Evolutionary conservation across 345 rosid species (phyloP).

Genomic region (Pelargonium nanum): DNA sequence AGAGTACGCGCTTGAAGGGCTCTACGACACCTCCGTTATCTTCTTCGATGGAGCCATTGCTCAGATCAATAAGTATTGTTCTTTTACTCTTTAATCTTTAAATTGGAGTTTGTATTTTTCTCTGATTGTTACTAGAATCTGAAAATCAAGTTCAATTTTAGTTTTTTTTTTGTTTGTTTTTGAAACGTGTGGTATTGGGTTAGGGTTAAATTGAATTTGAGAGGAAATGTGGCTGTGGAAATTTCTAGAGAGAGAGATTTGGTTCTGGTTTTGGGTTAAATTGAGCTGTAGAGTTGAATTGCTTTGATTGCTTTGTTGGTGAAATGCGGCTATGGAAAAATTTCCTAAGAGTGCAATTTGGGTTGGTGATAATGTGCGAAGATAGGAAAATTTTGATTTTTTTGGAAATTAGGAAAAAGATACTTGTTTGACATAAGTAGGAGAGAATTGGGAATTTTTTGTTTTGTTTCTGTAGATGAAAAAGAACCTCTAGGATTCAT

Average conservation of each 20-base stretch:
- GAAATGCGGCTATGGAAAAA: not conserved
- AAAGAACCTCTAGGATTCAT: not conserved
- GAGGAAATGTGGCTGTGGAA: no score
- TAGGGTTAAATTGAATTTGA: no score
- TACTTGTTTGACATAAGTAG: not conserved
- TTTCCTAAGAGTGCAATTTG: not conserved
- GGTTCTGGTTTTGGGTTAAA: not conserved
- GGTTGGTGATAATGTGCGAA: not conserved
- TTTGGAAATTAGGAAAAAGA: not conserved
- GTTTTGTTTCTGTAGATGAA: not conserved
- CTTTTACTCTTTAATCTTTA: not conserved
- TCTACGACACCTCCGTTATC: constrained; percentile 85
- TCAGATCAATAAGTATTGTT: constrained; percentile 61
- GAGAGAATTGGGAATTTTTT: not conserved
- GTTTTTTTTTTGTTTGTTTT: no score
- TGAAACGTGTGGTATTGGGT: no score
- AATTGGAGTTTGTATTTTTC: no score
- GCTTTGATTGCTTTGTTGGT: not conserved
- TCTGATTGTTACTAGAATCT: no score
- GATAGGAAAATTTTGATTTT: not conserved
- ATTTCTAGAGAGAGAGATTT: no score
- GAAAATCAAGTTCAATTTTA: no score
- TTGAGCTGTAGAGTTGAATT: not conserved
- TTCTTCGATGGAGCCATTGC: constrained; percentile 90
- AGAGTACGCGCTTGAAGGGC: constrained; percentile 91